Evolutionary conservation across 352 stramenopile genomes (phyloP), one percentile per base, ranked within the genome.

Genomic region (Phytophthora citrophthora): DNA sequence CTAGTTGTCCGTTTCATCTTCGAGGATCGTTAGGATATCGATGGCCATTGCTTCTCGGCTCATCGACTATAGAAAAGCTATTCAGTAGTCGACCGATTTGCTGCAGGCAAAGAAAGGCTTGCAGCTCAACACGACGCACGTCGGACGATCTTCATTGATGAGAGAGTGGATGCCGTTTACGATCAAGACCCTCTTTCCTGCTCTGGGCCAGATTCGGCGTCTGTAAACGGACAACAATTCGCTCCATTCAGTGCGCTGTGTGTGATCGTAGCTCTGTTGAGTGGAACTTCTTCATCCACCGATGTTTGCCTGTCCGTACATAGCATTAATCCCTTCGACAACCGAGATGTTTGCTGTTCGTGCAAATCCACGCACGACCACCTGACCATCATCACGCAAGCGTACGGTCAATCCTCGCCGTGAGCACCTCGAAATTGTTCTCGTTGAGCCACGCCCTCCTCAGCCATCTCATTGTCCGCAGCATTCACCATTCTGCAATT

Each of bases 401-500:
- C 29, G 4, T 32, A 8, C 8, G 8, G 29, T 12, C 29, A 32
- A 29, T 8, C 18, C 7, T 15, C 41, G n/a, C 24, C 41, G 5
- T 47, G 16, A 41, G 11, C 34, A 3, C 13, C 6, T 32, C 27
- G 27, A 32, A 6, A 20, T 4, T 41, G 5, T 41, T 18, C 12
- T 41, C 34, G 1, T 41, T 41, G 34, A 41, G 11, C 34, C 1
- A 41, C 12, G 34, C 15, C 34, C 34, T 41, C 12, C 34, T 41
- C 34, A 32, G 16, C 16, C 34, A 16, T 41, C 4, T 16, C 15
- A 41, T 13, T 15, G 13, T 44, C n/a, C 15, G 20, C 4, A 12
- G 32, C 32, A 6, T 39, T 16, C 13, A 8, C 56, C 64, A 72
- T 64, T 68, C 47, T 72, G 44, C 50, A 64, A 64, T 64, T 72